Percentiles rank a stretch among this genome's conserved stretches.
These are phyloP conservation scores for Schizosaccharomyces japonicus DNA, from an alignment of 805 yeast species.

Conservation along the genomic window DNA sequence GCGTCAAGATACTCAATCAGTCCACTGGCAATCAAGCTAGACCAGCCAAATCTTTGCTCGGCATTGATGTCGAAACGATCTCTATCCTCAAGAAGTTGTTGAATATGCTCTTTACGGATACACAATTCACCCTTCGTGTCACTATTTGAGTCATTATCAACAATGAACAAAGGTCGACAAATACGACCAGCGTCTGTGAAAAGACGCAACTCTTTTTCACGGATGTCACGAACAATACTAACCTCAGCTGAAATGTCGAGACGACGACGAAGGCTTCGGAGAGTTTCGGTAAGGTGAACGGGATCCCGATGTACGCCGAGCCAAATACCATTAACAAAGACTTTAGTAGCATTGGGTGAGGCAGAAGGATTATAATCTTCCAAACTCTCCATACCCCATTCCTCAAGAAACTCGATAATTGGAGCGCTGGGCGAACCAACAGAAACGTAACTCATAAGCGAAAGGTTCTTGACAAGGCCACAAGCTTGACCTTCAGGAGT, in stretches of 20 bases:
- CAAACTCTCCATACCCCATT: conserved; percentile 97
- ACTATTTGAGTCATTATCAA: conserved; percentile 41
- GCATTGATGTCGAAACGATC: conserved; percentile 26
- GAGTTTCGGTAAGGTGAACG: conserved; percentile 68
- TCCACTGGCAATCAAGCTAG: conserved; percentile 58
- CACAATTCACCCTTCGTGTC: conserved; percentile 45
- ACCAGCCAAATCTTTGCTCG: conserved; percentile 54
- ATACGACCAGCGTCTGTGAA: conserved; percentile 98
- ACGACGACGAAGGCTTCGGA: conserved; percentile 74
- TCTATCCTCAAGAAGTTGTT: conserved; percentile 30
- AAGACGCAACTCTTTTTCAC: conserved; percentile 87
- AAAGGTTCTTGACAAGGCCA: conserved; percentile 90
- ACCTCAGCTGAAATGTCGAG: conserved; percentile 94
- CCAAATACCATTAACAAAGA: conserved; percentile 97
- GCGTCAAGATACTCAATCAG: conserved; percentile 93
- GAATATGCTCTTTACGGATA: conserved; percentile 64
- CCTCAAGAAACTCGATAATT: conserved; percentile 73
- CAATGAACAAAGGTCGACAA: conserved; percentile 85
- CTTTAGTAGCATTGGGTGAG: conserved; percentile 73
- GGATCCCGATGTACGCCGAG: conserved; percentile 97
- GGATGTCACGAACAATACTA: conserved; percentile 82
- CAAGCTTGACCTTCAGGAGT: conserved; percentile 99
- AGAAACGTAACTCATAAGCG: conserved; percentile 90
- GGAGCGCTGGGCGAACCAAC: conserved; percentile 97
- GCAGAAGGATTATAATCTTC: conserved; percentile 88